Conservation (phyloP, 345 rosid genomes). For the rapeseed (Brassica napus) region DNA sequence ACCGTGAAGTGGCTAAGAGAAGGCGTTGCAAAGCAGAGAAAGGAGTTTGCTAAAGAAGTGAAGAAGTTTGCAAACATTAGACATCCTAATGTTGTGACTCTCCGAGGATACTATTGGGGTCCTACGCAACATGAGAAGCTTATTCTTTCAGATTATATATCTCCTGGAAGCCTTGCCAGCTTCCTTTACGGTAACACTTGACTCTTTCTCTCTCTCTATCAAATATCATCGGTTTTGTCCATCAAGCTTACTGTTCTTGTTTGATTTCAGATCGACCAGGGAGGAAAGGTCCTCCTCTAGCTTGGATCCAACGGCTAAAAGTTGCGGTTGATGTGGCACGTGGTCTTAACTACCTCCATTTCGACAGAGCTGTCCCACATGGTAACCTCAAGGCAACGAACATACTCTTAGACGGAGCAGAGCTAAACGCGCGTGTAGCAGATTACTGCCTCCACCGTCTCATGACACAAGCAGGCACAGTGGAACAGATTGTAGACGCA, state of each 20-base stretch:
- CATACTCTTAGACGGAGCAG: conserved; percentile 78
- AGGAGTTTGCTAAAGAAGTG: conserved; percentile 96
- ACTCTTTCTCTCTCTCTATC: not conserved
- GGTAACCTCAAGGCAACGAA: conserved; percentile 95
- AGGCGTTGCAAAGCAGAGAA: conserved; percentile 95
- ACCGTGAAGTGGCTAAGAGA: conserved; percentile 98
- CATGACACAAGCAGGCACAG: conserved; percentile 94
- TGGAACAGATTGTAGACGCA: conserved; percentile 90
- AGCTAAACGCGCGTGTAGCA: conserved; percentile 90
- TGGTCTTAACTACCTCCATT: conserved; percentile 97
- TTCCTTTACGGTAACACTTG: conserved; percentile 78
- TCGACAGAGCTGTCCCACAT: conserved; percentile 94
- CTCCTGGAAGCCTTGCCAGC: conserved; percentile 96
- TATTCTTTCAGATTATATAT: conserved; percentile 87
- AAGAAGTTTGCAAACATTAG: conserved; percentile 91
- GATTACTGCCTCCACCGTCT: conserved; percentile 97
- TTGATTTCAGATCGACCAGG: conserved; percentile 78
- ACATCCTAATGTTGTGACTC: conserved; percentile 95
- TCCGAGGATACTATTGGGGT: conserved; percentile 98
- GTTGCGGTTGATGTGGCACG: conserved; percentile 97
- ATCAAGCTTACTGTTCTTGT: conserved; percentile 23
- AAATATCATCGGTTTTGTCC: not conserved
- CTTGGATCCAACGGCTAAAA: conserved; percentile 85
- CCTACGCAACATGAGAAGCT: conserved; percentile 98
- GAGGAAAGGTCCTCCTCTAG: conserved; percentile 78